Conservation (phyloP, 2,329 filamentous ascomycete species). For the Fusarium torreyae region DNA sequence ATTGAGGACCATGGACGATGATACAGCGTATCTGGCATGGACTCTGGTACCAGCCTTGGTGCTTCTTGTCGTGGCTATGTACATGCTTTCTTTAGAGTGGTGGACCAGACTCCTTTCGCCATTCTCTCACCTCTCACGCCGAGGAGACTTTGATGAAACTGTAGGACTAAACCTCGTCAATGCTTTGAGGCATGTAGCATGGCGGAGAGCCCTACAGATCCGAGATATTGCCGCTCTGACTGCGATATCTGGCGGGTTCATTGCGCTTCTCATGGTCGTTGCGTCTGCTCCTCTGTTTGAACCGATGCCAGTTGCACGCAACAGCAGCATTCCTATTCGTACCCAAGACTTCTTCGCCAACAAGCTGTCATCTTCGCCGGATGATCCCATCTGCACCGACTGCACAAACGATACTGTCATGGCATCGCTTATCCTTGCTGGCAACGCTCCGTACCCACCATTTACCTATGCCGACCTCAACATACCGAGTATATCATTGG, state of each 20-base stretch:
- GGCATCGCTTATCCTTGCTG: slow-evolving; percentile 55
- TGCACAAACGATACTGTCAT: slow-evolving; percentile 51
- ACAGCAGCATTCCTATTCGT: slow-evolving; percentile 45
- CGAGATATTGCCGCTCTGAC: slow-evolving; percentile 50
- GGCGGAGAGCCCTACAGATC: slow-evolving; percentile 48
- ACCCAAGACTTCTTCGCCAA: slow-evolving; percentile 53
- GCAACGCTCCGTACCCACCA: slow-evolving; percentile 54
- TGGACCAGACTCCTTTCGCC: slow-evolving; percentile 54
- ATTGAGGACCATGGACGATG: slow-evolving; percentile 50
- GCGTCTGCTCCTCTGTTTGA: slow-evolving; percentile 55
- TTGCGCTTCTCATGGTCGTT: slow-evolving; percentile 52
- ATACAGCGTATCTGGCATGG: slow-evolving; percentile 55
- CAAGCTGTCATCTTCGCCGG: slow-evolving; percentile 41
- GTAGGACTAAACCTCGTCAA: slow-evolving; percentile 55
- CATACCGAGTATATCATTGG: slow-evolving; percentile 46
- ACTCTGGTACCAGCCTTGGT: slow-evolving; percentile 53
- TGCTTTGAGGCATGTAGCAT: slow-evolving; percentile 47
- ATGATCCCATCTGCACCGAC: slow-evolving; percentile 45
- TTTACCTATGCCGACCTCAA: slow-evolving; percentile 56
- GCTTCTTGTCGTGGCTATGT: slow-evolving; percentile 50
- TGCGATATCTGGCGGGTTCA: slow-evolving; percentile 48
- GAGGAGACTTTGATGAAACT: slow-evolving; percentile 50
- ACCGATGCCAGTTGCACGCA: slow-evolving; percentile 46
- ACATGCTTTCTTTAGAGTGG: slow-evolving; percentile 53
- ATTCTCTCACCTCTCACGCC: slow-evolving; percentile 50